Conservation (phyloP, 75 land plant genomes). For the Isoetes taiwanensis region DNA sequence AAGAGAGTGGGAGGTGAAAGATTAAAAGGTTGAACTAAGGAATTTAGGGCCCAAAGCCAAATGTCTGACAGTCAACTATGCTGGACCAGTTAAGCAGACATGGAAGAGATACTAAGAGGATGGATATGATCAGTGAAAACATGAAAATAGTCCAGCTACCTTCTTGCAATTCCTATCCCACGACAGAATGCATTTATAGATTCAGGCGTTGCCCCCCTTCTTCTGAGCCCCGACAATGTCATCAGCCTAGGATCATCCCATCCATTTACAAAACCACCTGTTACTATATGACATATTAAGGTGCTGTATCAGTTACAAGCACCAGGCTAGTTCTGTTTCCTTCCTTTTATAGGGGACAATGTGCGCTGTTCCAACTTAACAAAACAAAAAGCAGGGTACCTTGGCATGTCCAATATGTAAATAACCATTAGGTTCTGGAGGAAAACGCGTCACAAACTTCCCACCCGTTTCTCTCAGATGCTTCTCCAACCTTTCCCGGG, state of each 20-base stretch:
- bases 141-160: slow-evolving; percentile 27
- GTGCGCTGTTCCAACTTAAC: too few species aligned
- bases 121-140: background rate
- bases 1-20: background rate
- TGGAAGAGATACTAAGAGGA: background rate
- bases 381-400: too few species aligned
- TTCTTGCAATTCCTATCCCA: slow-evolving; percentile 93
- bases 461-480: slow-evolving; percentile 77
- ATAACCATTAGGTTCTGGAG: slow-evolving; percentile 99
- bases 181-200: slow-evolving; percentile 85
- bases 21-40: background rate
- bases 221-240: slow-evolving; percentile 82
- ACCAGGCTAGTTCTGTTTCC: too few species aligned
- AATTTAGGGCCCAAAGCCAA: background rate
- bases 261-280: slow-evolving; percentile 79
- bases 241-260: slow-evolving; percentile 99
- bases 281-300: slow-evolving; percentile 51
- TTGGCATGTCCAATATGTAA: slow-evolving; percentile 99
- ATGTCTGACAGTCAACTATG: background rate
- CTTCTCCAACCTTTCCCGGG: slow-evolving; percentile 57
- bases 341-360: too few species aligned
- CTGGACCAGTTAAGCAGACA: background rate
- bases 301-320: too few species aligned
- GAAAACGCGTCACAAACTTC: slow-evolving; percentile 77
- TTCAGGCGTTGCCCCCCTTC: slow-evolving; percentile 75